These are phyloP conservation scores for Bipolaris oryzae DNA, from an alignment of 2,329 filamentous ascomycete genomes.

Conservation along the genomic window DNA sequence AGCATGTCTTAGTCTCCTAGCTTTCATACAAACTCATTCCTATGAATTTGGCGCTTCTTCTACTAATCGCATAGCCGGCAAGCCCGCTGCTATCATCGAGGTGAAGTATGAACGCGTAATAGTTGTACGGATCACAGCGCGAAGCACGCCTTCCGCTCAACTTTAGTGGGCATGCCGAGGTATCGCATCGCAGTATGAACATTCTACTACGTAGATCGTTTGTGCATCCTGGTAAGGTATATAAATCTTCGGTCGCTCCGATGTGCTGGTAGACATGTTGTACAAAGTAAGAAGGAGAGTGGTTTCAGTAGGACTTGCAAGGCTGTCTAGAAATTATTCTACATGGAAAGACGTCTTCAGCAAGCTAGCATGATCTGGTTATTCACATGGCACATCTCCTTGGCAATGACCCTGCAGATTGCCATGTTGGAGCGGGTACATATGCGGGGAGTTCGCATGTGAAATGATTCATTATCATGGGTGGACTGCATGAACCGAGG, in stretches of 20 bases:
- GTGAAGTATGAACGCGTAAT: not conserved
- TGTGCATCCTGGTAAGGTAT: not conserved
- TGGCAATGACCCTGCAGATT: not conserved
- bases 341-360: too few species aligned
- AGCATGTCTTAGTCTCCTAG: not conserved
- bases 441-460: constrained; percentile 8
- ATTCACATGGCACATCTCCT: not conserved
- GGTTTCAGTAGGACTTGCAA: too few species aligned
- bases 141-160: not conserved
- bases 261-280: not conserved
- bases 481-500: constrained; percentile 11
- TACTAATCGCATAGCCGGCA: not conserved
- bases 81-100: not conserved
- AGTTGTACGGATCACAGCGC: not conserved
- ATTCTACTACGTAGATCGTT: not conserved
- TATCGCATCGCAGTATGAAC: not conserved
- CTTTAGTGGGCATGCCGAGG: not conserved
- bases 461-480: constrained; percentile 6
- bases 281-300: not conserved
- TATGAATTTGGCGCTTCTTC: not conserved
- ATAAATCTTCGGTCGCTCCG: not conserved
- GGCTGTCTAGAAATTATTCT: not conserved
- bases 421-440: not conserved
- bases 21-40: not conserved
- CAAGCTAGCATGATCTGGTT: too few species aligned